Base-by-base conservation (phyloP, 331 rosid species). In the Pyracantha coccinea region DNA sequence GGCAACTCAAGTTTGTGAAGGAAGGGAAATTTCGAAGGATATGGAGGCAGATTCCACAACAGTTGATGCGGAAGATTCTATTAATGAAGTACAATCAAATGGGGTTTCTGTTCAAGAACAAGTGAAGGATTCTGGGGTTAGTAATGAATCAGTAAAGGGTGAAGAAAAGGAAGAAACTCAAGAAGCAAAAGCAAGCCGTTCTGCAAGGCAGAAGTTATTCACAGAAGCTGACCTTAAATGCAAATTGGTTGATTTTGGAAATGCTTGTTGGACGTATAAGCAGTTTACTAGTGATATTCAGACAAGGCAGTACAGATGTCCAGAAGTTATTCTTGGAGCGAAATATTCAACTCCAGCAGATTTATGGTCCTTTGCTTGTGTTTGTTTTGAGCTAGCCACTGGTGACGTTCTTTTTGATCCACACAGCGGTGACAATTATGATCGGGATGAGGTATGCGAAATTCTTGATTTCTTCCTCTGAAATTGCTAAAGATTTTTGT, bases 391-490 rank as follows among this genome's bases (percentile, higher is more conserved):
- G 89, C 86, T 91, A 80, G 90, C 77, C 52, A 83, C 96, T 28
- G 96, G 97, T 0, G 97, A 91, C 79, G 93, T 91, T 80, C 93
- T 91, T 83, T 91, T 91, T 71, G 96, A 91, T 81, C 97, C 97
- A 55, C 97, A 91, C 68, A 91, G 96, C 60, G 96, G 96, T 79
- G 97, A 91, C 71, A 88, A 89, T 79, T 91, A 91, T 85, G 97
- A 89, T n/a, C 88, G 86, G 87, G 97, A 91, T 75, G 97, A 91
- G 96, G 97, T 89, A 78, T 45, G 76, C 66, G 25, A 69, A 19
- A 31, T 20, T 59, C 33, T 50, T 31, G 19, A 13, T 67, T 13
- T n/a, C 9, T 60, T 24, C 44, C 1, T 38, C 45, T 7, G 47
- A 5, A 19, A 21, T 65, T 50, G 41, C 54, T 23, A 3, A 1